Base-by-base conservation (phyloP, 257 asterid genomes). In the Scutellaria barbata region DNA sequence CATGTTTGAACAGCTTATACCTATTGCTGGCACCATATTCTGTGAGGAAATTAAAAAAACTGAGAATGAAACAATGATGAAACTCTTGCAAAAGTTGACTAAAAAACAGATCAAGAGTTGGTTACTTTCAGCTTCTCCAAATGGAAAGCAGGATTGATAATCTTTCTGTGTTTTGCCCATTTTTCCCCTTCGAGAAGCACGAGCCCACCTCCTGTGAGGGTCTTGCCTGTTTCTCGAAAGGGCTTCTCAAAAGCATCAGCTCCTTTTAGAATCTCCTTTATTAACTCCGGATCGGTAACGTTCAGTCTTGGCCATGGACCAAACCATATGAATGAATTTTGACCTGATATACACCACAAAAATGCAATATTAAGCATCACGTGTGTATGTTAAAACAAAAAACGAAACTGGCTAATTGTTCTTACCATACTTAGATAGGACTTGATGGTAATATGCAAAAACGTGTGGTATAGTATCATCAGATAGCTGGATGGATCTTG, bases 131-230 rank as follows among this genome's bases (percentile, higher is more conserved):
- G 42, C 76, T 69, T 74, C 10, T 79, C 62, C 11, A 74, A 18
- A 52, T 79, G 80, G 11, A 74, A 79, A 18, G 77, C 77, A 65
- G 80, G 74, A 11, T 43, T 79, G 63, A 79, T 8, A 43, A 79
- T 69, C 57, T 70, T 74, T 50, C 83, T 74, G 22, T 74, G 83
- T 18, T 41, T 56, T 35, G 60, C 69, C 79, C 79, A 79, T 70
- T 79, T 70, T 17, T 79, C 43, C 9, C 71, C 77, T 41, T 79
- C 80, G 7, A 52, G 45, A 74, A 10, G 55, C 7, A 33, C 0
- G 11, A 79, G 42, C 14, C 83, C 80, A 8, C 81, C 76, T 1
- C 74, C 77, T 18, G 52, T 13, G 13, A 76, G 25, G 25, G 46
- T 56, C 73, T 45, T 69, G 50, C 20, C 61, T 6, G 8, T 22